phyloP scores from a whole-genome alignment of 2,329 filamentous ascomycete genomes.

The Colletotrichum gloeosporioides region DNA sequence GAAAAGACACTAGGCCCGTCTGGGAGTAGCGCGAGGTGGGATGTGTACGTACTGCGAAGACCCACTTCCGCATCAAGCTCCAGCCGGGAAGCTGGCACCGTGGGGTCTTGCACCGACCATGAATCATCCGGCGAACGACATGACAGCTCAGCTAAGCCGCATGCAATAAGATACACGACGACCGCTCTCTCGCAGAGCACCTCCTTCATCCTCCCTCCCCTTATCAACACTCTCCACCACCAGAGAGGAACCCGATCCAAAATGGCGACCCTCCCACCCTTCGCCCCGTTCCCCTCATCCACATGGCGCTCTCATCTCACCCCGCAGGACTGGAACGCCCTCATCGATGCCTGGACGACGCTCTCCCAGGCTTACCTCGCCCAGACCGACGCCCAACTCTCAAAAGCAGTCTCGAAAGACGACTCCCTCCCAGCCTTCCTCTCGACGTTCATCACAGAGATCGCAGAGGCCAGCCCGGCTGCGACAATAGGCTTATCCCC shows the following conservation, averaged over 20 bases:
- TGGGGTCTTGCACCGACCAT: conserved; percentile 23
- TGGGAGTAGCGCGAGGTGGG: neutral
- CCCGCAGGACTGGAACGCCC: conserved; percentile 76
- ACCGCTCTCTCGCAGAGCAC: neutral
- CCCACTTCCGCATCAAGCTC: conserved; percentile 9
- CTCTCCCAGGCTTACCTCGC: conserved; percentile 71
- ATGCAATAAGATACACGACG: neutral
- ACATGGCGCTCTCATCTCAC: conserved; percentile 70
- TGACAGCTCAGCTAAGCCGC: neutral
- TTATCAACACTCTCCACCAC: neutral
- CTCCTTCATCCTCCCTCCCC: neutral
- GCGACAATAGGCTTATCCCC: conserved; percentile 37
- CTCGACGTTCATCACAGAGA: conserved; percentile 67
- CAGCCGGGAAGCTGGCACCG: neutral
- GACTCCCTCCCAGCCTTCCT: conserved; percentile 68
- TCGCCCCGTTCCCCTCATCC: conserved; percentile 79
- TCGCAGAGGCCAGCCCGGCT: conserved; percentile 41
- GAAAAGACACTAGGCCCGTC: neutral
- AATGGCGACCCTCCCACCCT: conserved; percentile 62
- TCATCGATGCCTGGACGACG: conserved; percentile 77
- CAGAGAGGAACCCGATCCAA: conserved; percentile 33
- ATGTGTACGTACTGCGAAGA: neutral
- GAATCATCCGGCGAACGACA: conserved; percentile 43
- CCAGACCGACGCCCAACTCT: conserved; percentile 62
- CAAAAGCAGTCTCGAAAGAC: conserved; percentile 54